phyloP scores from a whole-genome alignment of 192 early-diverging fungal genomes.

The Entomortierella beljakovae region DNA sequence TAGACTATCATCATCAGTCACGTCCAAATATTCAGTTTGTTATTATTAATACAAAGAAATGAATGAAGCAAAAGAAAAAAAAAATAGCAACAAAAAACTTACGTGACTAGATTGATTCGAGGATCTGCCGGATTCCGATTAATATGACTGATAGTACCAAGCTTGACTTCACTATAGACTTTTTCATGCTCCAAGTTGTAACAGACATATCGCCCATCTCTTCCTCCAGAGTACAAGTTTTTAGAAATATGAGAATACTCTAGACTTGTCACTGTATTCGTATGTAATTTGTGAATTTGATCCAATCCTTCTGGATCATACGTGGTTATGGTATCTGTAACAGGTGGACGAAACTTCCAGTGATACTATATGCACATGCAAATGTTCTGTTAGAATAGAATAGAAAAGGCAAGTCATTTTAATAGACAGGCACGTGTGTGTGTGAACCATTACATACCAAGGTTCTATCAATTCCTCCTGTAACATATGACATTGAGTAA shows the following conservation, averaged over 20 bases:
- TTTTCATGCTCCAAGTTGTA: constrained; percentile 11
- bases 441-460: constrained; percentile 9
- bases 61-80: constrained; percentile 4
- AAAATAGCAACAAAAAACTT: constrained; percentile 8
- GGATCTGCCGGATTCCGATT: constrained; percentile 31
- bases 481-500: constrained; percentile 28
- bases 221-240: constrained; percentile 20
- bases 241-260: constrained; percentile 21
- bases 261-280: not conserved
- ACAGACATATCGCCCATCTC: constrained; percentile 13
- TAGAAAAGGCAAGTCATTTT: not conserved
- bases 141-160: constrained; percentile 15
- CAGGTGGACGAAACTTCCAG: constrained; percentile 20
- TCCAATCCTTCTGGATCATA: constrained; percentile 2
- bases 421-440: not conserved
- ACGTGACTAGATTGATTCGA: constrained; percentile 27
- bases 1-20: constrained; percentile 1
- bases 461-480: constrained; percentile 18
- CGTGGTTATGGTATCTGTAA: not conserved
- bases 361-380: constrained; percentile 11
- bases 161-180: not conserved
- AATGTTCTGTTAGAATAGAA: not conserved
- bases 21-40: not conserved
- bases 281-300: constrained; percentile 10
- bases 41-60: constrained; percentile 1